Evolutionary conservation across 148 eudicot genomes (phyloP).

Genomic region (Chenopodium formosanum): DNA sequence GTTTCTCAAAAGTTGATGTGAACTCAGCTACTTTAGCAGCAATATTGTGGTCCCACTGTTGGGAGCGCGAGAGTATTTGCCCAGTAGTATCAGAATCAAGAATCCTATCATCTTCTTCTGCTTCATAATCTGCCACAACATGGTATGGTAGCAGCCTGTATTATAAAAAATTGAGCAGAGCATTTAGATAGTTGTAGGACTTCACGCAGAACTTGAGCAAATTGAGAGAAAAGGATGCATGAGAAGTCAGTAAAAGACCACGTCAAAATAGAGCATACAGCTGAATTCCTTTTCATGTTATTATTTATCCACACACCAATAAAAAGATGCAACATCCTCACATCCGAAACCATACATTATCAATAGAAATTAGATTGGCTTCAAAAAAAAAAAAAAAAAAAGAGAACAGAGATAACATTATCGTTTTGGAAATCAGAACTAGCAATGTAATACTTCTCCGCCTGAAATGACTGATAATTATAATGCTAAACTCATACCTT

Average conservation of each 20-base stretch:
- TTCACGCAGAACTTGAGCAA: background rate
- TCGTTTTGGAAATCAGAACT: background rate
- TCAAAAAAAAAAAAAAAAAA: too few species aligned
- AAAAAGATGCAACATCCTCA: background rate
- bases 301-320: background rate
- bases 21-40: slow-evolving; percentile 89
- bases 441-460: too few species aligned
- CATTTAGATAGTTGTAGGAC: background rate
- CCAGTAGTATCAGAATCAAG: slow-evolving; percentile 89
- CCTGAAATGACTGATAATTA: too few species aligned
- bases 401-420: background rate
- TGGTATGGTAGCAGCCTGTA: slow-evolving; percentile 93
- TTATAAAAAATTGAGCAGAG: background rate
- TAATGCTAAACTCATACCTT: background rate
- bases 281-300: slow-evolving; percentile 4
- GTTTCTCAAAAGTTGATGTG: slow-evolving; percentile 85
- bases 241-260: background rate
- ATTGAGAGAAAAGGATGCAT: background rate
- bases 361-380: background rate
- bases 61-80: slow-evolving; percentile 76
- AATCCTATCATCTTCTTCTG: slow-evolving; percentile 93
- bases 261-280: background rate
- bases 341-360: too few species aligned
- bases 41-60: slow-evolving; percentile 92
- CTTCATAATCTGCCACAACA: slow-evolving; percentile 98